phyloP scores from a whole-genome alignment of 2,329 filamentous ascomycete species.

The Stagonosporopsis vannaccii region DNA sequence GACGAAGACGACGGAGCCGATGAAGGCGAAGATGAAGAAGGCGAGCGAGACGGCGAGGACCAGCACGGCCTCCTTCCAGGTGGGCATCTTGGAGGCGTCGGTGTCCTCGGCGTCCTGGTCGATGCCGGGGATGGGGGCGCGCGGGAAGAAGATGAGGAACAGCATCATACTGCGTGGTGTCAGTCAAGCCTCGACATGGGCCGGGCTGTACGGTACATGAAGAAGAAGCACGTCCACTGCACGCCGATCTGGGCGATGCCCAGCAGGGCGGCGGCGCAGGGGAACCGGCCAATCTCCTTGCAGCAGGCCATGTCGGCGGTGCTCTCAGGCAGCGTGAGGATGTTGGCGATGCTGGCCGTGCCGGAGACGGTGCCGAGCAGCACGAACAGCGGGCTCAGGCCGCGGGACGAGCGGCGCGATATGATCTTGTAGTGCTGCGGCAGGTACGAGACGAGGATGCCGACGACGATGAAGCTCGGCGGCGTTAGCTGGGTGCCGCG shows the following conservation, averaged over 20 bases:
- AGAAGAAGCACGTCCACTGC: constrained; percentile 90
- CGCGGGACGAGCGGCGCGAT: constrained; percentile 82
- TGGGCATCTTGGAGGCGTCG: constrained; percentile 49
- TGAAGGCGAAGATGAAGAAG: constrained; percentile 75
- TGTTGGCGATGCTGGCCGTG: constrained; percentile 89
- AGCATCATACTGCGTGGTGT: constrained; percentile 73
- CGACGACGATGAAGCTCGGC: constrained; percentile 75
- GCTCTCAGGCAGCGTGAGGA: constrained; percentile 84
- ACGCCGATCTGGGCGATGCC: constrained; percentile 90
- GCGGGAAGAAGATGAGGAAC: constrained; percentile 89
- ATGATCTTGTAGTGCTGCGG: constrained; percentile 96
- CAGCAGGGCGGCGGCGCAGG: constrained; percentile 84
- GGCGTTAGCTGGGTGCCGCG: constrained; percentile 23
- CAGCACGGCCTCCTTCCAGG: constrained; percentile 78
- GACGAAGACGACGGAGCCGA: constrained; percentile 71
- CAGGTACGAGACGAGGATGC: constrained; percentile 90
- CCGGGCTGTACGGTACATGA: constrained; percentile 68
- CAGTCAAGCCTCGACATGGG: constrained; percentile 8
- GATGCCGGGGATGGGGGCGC: constrained; percentile 37
- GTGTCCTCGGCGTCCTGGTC: constrained; percentile 35
- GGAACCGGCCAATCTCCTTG: constrained; percentile 77
- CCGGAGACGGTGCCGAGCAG: constrained; percentile 91
- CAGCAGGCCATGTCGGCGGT: constrained; percentile 87
- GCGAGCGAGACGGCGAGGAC: constrained; percentile 77
- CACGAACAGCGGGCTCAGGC: constrained; percentile 94